phyloP scores from a whole-genome alignment of 2,329 filamentous ascomycete species.

The Akanthomyces muscarius region DNA sequence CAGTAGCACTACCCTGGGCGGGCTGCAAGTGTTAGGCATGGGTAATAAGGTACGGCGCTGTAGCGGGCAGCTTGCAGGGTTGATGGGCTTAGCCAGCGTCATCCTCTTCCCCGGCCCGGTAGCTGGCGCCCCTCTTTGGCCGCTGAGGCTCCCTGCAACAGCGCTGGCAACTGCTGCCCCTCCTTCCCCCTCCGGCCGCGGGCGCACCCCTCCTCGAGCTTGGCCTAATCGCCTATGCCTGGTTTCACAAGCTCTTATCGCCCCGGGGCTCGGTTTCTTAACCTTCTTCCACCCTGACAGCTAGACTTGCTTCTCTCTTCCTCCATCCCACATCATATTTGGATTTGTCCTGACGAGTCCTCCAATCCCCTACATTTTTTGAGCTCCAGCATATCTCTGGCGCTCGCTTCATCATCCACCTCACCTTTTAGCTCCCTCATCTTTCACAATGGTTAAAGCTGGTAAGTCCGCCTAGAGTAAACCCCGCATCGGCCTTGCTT shows the following conservation, averaged over 20 bases:
- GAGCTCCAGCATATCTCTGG: constrained; percentile 9
- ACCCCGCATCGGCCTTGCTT: constrained; percentile 19
- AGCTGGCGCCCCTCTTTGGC: not conserved
- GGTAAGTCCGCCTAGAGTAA: constrained; percentile 38
- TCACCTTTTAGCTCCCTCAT: constrained; percentile 15
- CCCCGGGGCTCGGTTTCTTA: constrained; percentile 5
- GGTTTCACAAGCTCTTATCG: constrained; percentile 15
- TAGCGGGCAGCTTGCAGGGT: constrained; percentile 4
- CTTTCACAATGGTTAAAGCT: constrained; percentile 50
- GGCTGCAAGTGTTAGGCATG: too few species aligned
- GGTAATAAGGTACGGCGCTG: not conserved
- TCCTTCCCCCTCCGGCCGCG: constrained; percentile 5
- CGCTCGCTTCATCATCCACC: not conserved
- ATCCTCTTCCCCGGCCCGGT: not conserved
- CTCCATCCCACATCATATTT: constrained; percentile 12
- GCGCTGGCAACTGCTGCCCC: not conserved
- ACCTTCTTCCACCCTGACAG: not conserved
- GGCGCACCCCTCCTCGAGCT: constrained; percentile 4
- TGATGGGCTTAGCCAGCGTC: not conserved
- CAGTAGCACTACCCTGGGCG: too few species aligned
- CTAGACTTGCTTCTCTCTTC: constrained; percentile 1
- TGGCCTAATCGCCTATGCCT: constrained; percentile 13
- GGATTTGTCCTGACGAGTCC: not conserved
- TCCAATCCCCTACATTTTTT: not conserved
- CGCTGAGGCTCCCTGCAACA: not conserved